Evolutionary conservation across 2,329 filamentous ascomycete species (phyloP).

Genomic region (Fusarium multiceps): DNA sequence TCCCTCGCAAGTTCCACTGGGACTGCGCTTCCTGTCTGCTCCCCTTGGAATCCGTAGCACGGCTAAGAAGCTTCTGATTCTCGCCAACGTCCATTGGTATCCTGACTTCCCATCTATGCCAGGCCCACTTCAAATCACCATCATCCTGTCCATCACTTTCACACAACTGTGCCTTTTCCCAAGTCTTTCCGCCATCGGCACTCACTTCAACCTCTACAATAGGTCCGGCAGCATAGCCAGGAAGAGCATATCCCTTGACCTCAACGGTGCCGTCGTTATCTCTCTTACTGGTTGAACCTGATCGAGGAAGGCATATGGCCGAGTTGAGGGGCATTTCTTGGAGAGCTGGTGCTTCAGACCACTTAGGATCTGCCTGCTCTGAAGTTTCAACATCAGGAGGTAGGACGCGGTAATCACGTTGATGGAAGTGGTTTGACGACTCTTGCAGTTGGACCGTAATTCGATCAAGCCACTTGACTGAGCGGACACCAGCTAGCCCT

Average conservation of each 20-base stretch:
- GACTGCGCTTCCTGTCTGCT: neutral
- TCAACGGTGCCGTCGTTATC: accelerated
- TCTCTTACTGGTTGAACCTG: neutral
- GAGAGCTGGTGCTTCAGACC: neutral
- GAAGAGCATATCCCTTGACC: neutral
- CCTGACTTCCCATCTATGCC: neutral
- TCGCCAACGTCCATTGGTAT: neutral
- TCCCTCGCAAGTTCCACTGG: neutral
- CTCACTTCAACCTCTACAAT: neutral
- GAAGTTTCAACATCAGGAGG: neutral
- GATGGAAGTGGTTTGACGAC: neutral
- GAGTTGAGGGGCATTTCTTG: neutral
- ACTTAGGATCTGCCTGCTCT: neutral
- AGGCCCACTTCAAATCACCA: neutral
- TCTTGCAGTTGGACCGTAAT: neutral
- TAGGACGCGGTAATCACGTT: neutral
- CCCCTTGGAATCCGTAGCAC: neutral
- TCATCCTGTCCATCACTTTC: neutral
- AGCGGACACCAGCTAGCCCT: neutral
- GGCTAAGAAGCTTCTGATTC: neutral
- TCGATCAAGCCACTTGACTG: neutral
- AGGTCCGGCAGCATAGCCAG: neutral
- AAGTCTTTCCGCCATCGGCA: neutral
- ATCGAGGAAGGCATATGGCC: neutral
- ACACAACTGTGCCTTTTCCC: neutral